These are phyloP conservation scores for Cladosporium sp. DNA, from an alignment of 2,329 filamentous ascomycete species.

Conservation along the genomic window DNA sequence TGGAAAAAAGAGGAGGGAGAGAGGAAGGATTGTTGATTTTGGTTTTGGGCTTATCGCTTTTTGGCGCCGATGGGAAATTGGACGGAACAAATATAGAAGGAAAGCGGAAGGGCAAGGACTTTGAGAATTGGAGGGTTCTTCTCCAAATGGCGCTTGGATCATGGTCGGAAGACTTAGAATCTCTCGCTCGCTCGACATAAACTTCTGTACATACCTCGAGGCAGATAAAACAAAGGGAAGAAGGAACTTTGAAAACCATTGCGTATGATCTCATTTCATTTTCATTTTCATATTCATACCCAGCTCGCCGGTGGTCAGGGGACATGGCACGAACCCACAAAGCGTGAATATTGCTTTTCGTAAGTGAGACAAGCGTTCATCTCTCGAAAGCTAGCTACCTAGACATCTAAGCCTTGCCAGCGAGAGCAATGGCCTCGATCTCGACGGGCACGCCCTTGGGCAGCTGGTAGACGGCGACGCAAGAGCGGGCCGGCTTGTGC, in stretches of 20 bases:
- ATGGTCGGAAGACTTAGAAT: background rate
- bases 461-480: constrained; percentile 83
- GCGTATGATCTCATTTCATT: background rate
- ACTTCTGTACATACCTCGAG: background rate
- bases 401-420: constrained; percentile 21
- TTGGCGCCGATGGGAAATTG: background rate
- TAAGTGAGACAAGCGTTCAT: no score
- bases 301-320: no score
- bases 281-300: no score
- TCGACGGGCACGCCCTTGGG: constrained; percentile 84
- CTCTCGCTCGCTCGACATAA: background rate
- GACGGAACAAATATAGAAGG: background rate
- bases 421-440: constrained; percentile 78
- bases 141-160: background rate
- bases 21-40: no score
- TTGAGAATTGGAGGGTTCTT: no score
- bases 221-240: no score
- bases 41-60: background rate
- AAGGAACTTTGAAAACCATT: no score
- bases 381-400: no score
- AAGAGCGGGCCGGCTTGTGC: constrained; percentile 83
- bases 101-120: background rate
- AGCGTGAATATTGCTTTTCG: no score
- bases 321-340: no score
- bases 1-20: no score